Evolutionary conservation across 2,329 filamentous ascomycete genomes (phyloP).

Genomic region (Alternaria triticimaculans): DNA sequence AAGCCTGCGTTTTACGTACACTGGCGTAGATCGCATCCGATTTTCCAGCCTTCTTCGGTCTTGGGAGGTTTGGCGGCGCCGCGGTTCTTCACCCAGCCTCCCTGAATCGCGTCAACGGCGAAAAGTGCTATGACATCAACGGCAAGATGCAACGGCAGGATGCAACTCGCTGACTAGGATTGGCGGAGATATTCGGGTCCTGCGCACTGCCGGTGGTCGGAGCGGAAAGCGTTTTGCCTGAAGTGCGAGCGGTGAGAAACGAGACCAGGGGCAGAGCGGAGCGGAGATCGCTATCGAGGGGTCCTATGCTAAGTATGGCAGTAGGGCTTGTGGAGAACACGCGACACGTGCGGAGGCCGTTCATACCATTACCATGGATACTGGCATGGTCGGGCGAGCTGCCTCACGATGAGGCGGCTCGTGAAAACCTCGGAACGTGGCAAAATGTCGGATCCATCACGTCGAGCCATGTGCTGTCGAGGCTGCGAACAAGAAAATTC

Average conservation of each 20-base stretch:
- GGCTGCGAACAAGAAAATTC: neutral
- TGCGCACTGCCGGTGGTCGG: conserved; percentile 23
- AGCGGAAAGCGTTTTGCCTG: conserved; percentile 31
- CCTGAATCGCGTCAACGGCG: conserved; percentile 16
- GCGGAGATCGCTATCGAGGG: conserved; percentile 29
- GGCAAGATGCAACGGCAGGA: conserved; percentile 5
- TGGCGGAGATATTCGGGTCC: conserved; percentile 26
- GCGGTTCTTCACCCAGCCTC: conserved; percentile 11
- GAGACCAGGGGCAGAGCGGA: conserved; percentile 25
- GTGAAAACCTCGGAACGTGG: neutral
- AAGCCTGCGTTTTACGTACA: conserved; percentile 33
- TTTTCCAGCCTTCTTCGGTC: conserved; percentile 11
- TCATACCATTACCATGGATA: conserved; percentile 1
- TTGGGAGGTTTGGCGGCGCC: conserved; percentile 24
- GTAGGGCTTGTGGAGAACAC: conserved; percentile 17
- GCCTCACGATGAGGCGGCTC: neutral
- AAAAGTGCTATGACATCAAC: conserved; percentile 26
- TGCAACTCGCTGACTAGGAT: conserved; percentile 15
- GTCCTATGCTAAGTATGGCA: conserved; percentile 8
- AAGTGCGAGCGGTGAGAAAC: conserved; percentile 31
- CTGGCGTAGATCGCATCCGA: conserved; percentile 14
- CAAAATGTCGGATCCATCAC: neutral
- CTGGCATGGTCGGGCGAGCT: neutral
- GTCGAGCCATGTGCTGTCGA: neutral
- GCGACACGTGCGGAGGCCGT: conserved; percentile 26